These are phyloP conservation scores for Galium porrigens DNA, from an alignment of 305 asterid genomes.

Conservation along the genomic window DNA sequence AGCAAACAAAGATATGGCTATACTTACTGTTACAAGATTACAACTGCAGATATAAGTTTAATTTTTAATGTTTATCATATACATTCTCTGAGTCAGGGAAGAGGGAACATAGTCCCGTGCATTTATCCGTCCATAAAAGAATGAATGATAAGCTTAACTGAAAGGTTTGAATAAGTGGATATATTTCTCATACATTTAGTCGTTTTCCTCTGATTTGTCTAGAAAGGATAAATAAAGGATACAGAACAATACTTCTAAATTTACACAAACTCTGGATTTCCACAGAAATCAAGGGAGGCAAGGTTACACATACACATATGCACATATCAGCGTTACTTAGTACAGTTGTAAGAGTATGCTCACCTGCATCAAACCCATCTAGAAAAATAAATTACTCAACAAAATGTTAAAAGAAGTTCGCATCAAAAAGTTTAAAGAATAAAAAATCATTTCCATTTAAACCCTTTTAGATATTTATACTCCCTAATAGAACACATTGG, in stretches of 20 bases:
- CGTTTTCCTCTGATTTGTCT: not conserved
- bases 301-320: not conserved
- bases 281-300: not conserved
- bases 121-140: not conserved
- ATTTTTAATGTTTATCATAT: not conserved
- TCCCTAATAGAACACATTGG: not conserved
- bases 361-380: not conserved
- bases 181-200: not conserved
- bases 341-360: not conserved
- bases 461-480: not conserved
- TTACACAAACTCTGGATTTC: not conserved
- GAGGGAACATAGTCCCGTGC: not conserved
- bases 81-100: not conserved
- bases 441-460: not conserved
- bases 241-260: not conserved
- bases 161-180: not conserved
- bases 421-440: not conserved
- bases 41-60: not conserved
- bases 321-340: not conserved
- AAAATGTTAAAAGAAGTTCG: not conserved
- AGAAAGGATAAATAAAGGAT: not conserved
- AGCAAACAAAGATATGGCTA: not conserved
- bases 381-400: not conserved
- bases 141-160: not conserved
- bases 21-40: not conserved